phyloP scores from a whole-genome alignment of 1,139 yeast species.

The Blastobotrys proliferans region DNA sequence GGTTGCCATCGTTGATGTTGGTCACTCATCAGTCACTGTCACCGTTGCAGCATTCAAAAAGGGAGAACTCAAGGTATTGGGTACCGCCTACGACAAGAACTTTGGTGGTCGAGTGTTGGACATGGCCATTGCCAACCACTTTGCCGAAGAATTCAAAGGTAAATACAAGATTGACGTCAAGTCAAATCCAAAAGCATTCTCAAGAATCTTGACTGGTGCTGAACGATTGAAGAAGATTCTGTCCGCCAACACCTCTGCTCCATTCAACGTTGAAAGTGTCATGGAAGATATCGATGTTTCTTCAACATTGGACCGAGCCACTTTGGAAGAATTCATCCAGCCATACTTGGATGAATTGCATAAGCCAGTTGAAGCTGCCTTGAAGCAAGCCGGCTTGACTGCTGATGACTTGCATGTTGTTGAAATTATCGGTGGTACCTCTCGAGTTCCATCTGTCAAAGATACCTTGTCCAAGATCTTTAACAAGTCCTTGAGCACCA shows the following conservation, averaged over 20 bases:
- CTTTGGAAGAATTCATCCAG: slow-evolving; percentile 80
- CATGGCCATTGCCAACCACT: slow-evolving; percentile 87
- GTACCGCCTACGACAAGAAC: slow-evolving; percentile 90
- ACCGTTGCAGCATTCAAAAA: slow-evolving; percentile 87
- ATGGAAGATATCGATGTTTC: slow-evolving; percentile 97
- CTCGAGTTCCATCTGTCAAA: slow-evolving; percentile 95
- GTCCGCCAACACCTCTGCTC: slow-evolving; percentile 94
- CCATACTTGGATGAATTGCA: slow-evolving; percentile 76
- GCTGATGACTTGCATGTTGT: slow-evolving; percentile 78
- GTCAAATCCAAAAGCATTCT: slow-evolving; percentile 90
- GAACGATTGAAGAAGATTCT: slow-evolving; percentile 93
- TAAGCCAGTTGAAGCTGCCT: slow-evolving; percentile 76
- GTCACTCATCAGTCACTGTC: slow-evolving; percentile 93
- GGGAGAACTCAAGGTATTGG: slow-evolving; percentile 92
- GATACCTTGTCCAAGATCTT: slow-evolving; percentile 73
- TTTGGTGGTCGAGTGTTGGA: slow-evolving; percentile 99
- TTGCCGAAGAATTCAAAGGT: slow-evolving; percentile 83
- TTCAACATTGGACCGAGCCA: slow-evolving; percentile 83
- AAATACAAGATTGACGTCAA: slow-evolving; percentile 92
- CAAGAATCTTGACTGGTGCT: slow-evolving; percentile 86
- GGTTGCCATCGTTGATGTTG: slow-evolving; percentile 93
- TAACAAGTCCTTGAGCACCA: slow-evolving; percentile 85
- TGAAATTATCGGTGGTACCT: slow-evolving; percentile 97
- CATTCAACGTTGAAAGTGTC: slow-evolving; percentile 90
- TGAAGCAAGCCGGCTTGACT: slow-evolving; percentile 71